These are phyloP conservation scores for Hippophae rhamnoides DNA, from an alignment of 306 rosid species.

Conservation along the genomic window DNA sequence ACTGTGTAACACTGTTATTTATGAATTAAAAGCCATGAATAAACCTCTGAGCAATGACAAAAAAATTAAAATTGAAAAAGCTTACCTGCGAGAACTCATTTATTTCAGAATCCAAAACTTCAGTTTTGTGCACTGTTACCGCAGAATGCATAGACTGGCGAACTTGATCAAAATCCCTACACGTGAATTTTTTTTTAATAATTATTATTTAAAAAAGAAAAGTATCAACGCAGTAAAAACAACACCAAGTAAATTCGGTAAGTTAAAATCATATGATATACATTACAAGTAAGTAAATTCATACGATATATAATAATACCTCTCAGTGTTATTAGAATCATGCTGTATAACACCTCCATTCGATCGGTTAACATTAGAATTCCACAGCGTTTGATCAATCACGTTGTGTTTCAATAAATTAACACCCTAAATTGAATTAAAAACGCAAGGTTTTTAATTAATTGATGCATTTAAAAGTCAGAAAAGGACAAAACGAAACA, in stretches of 20 bases:
- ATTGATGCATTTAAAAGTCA: not conserved
- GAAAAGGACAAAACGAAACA: not conserved
- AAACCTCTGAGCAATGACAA: not conserved
- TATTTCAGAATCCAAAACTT: slow-evolving; percentile 59
- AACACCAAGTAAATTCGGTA: not conserved
- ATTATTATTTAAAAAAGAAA: not conserved
- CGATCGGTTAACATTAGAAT: slow-evolving; percentile 32
- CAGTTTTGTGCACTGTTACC: slow-evolving; percentile 61
- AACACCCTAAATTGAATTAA: not conserved
- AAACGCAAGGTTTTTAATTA: not conserved
- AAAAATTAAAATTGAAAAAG: not conserved
- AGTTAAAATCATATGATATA: too few relatives aligned
- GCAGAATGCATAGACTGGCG: slow-evolving; percentile 70
- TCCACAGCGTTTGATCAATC: slow-evolving; percentile 28
- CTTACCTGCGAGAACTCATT: slow-evolving; percentile 62
- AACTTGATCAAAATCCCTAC: slow-evolving; percentile 56
- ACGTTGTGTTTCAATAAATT: slow-evolving; percentile 27
- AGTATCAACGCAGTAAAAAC: not conserved
- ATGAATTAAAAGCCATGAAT: not conserved
- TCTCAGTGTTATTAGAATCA: slow-evolving; percentile 9
- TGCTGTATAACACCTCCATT: slow-evolving; percentile 10
- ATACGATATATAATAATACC: not conserved
- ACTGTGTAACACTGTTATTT: not conserved
- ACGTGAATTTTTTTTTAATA: not conserved
- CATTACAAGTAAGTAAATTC: too few relatives aligned